phyloP scores from a whole-genome alignment of 441 rosid species.

The Populus trichocarpa region DNA sequence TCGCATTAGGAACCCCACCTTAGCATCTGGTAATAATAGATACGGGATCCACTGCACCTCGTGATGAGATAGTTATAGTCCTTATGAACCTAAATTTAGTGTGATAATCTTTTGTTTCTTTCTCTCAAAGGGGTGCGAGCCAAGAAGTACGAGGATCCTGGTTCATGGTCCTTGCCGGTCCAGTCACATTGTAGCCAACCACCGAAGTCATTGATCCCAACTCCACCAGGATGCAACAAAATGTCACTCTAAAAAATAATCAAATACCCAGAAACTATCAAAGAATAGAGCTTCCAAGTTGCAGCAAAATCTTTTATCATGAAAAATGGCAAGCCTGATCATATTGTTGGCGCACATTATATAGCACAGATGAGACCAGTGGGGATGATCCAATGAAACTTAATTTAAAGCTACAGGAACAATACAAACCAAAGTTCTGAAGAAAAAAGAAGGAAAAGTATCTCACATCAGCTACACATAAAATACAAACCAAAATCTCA shows the following conservation, averaged over 20 bases:
- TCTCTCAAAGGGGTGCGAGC: background rate
- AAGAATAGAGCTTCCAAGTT: background rate
- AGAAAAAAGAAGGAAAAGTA: background rate
- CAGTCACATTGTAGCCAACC: background rate
- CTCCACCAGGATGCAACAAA: background rate
- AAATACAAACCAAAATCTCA: conserved; percentile 20
- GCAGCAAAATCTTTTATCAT: background rate
- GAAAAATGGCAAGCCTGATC: background rate
- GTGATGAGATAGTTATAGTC: background rate
- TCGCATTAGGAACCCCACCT: too few species aligned
- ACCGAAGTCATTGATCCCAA: background rate
- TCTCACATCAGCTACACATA: background rate
- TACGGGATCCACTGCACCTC: background rate
- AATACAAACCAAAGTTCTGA: background rate
- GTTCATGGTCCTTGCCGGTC: background rate
- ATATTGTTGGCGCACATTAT: background rate
- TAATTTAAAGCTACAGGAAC: background rate
- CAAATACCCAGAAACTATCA: background rate
- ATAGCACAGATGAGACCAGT: conserved; percentile 5
- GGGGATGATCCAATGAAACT: background rate
- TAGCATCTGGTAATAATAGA: too few species aligned
- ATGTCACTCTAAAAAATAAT: background rate
- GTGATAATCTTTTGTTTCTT: background rate
- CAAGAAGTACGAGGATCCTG: background rate
- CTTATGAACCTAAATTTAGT: background rate